A percentile compares a stretch with the other conserved stretches of the same genome.
Conservation (phyloP, 202 grass and related monocot genomes). For the Saccharum hybrid region DNA sequence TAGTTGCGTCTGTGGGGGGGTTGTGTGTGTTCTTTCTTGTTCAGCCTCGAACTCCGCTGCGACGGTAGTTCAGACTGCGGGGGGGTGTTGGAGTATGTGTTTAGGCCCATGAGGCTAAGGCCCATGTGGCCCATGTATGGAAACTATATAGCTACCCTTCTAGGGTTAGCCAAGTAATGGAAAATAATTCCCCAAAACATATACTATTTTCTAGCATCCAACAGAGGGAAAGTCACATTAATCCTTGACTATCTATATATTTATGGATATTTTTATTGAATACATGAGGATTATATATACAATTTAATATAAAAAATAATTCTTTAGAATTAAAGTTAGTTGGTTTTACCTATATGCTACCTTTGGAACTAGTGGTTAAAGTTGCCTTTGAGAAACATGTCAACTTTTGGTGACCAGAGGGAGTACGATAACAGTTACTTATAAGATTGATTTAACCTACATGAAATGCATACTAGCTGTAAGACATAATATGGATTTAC, state of each 20-base stretch:
- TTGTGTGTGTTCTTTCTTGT: too few relatives aligned
- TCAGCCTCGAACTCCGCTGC: too few relatives aligned
- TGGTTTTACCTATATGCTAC: neutral
- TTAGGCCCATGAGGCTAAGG: too few relatives aligned
- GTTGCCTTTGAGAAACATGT: neutral
- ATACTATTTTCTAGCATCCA: neutral
- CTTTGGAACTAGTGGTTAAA: neutral
- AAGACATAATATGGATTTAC: slow-evolving; percentile 7
- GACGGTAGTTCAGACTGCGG: too few relatives aligned
- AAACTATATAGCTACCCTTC: too few relatives aligned
- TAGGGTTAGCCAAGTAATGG: too few relatives aligned
- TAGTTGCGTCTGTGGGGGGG: too few relatives aligned
- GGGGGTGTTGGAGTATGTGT: too few relatives aligned
- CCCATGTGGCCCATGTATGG: too few relatives aligned
- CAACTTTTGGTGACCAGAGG: neutral
- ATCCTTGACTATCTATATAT: neutral
- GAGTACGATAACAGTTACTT: neutral
- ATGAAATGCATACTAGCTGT: slow-evolving; percentile 8
- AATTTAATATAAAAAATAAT: neutral
- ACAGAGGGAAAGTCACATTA: neutral
- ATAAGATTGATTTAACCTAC: slow-evolving; percentile 11
- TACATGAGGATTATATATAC: neutral
- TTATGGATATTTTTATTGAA: neutral
- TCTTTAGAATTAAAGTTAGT: neutral
- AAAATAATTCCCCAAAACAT: too few relatives aligned